Evolutionary conservation across 106 monocot species (phyloP).

Genomic region (Allium cepa): DNA sequence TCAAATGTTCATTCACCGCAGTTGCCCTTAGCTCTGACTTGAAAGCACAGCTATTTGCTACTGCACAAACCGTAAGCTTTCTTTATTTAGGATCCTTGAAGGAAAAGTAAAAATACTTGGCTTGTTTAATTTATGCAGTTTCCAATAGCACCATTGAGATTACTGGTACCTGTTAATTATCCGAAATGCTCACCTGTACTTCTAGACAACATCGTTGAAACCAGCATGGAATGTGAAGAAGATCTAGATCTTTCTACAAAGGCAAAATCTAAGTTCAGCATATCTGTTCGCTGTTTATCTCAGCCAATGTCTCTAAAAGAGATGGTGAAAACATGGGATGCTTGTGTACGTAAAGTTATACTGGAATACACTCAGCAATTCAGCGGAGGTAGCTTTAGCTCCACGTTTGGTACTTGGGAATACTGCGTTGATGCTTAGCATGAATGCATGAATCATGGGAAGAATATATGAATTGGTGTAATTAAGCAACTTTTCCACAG

Average conservation of each 20-base stretch:
- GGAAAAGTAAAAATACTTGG: background rate
- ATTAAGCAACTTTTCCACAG: no score
- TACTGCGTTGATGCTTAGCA: constrained; percentile 24
- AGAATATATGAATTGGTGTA: no score
- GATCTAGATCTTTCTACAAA: constrained; percentile 42
- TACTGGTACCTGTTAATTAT: constrained; percentile 63
- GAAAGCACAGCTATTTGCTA: constrained; percentile 41
- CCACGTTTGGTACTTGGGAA: constrained; percentile 55
- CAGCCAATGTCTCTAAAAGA: constrained; percentile 62
- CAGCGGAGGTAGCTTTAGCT: constrained; percentile 73
- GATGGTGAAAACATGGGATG: constrained; percentile 66
- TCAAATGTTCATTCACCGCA: constrained; percentile 55
- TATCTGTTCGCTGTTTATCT: constrained; percentile 35
- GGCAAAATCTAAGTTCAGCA: constrained; percentile 48
- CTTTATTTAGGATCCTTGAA: background rate
- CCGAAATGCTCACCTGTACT: constrained; percentile 64
- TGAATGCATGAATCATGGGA: no score
- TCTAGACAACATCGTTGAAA: constrained; percentile 52
- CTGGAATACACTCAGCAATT: constrained; percentile 50
- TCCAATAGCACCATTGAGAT: constrained; percentile 54
- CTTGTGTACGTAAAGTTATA: constrained; percentile 51
- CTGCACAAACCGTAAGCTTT: constrained; percentile 42
- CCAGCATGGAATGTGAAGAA: constrained; percentile 1
- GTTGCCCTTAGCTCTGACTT: constrained; percentile 55
- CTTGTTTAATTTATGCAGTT: constrained; percentile 22